phyloP scores from a whole-genome alignment of 768 basidiomycete genomes.

The Naganishia vishniacii region DNA sequence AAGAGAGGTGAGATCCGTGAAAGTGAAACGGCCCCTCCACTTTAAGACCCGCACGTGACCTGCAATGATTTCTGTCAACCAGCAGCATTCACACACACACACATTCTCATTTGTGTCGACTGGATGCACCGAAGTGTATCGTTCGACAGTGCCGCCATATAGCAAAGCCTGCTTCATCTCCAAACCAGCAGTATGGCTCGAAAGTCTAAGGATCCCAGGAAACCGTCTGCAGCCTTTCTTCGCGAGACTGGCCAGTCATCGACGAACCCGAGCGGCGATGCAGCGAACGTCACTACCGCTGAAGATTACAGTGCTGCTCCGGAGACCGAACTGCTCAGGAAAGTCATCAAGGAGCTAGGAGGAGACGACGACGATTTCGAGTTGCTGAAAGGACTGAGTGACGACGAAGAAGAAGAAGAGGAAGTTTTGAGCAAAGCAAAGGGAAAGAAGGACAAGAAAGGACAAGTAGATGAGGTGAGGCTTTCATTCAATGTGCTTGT shows the following conservation, averaged over 20 bases:
- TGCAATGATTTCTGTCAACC: conserved; percentile 15
- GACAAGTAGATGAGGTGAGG: conserved; percentile 24
- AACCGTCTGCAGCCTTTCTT: conserved; percentile 25
- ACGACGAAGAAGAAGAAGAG: conserved; percentile 34
- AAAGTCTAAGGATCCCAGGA: conserved; percentile 29
- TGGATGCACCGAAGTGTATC: too few relatives aligned
- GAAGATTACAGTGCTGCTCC: neutral
- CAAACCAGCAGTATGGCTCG: conserved; percentile 9
- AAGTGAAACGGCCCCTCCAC: too few relatives aligned
- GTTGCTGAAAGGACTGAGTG: conserved; percentile 42
- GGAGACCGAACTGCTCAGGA: conserved; percentile 26
- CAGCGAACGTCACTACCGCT: neutral
- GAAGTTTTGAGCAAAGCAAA: conserved; percentile 10
- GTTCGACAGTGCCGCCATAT: too few relatives aligned
- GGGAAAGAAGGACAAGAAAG: conserved; percentile 24
- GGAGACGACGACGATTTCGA: conserved; percentile 47
- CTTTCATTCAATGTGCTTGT: too few relatives aligned
- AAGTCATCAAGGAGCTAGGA: conserved; percentile 45
- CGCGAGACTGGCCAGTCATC: conserved; percentile 14
- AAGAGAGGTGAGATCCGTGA: too few relatives aligned
- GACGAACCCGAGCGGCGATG: neutral
- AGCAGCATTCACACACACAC: neutral
- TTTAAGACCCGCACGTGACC: neutral
- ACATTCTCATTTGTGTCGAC: too few relatives aligned
- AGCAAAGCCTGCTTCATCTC: too few relatives aligned